Evolutionary conservation across 129 eudicot species (phyloP).

Genomic region (Apium graveolens): DNA sequence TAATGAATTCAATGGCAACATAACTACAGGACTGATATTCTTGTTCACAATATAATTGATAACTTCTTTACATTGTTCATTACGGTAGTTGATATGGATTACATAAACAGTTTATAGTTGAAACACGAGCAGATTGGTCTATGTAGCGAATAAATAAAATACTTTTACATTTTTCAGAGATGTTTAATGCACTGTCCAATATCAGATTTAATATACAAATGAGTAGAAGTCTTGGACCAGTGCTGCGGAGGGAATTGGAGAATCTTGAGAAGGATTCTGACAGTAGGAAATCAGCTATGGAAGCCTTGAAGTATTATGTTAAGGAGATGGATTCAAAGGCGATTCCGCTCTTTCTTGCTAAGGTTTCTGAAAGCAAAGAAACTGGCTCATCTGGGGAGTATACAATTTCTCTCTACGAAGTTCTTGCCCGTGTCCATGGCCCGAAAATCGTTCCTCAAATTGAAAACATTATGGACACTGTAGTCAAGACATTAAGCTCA

Average conservation of each 20-base stretch:
- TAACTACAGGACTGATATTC: not conserved
- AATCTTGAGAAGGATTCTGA: conserved; percentile 89
- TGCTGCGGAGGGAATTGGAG: conserved; percentile 59
- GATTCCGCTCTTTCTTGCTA: conserved; percentile 85
- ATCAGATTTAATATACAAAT: conserved; percentile 19
- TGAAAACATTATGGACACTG: conserved; percentile 70
- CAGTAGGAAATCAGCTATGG: conserved; percentile 86
- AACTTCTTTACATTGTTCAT: not conserved
- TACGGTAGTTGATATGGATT: not conserved
- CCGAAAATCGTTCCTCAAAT: conserved; percentile 77
- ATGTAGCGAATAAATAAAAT: not conserved
- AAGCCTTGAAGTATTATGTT: conserved; percentile 73
- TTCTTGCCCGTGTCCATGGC: conserved; percentile 88
- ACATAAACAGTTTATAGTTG: not conserved
- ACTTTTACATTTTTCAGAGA: not conserved
- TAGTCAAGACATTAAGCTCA: conserved; percentile 54
- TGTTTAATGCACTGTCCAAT: not conserved
- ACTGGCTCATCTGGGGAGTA: conserved; percentile 70
- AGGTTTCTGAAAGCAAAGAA: conserved; percentile 86
- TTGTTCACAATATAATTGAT: not conserved
- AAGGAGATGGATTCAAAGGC: conserved; percentile 82
- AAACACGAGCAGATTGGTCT: not conserved
- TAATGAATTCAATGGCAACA: not conserved
- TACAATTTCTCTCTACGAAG: conserved; percentile 87
- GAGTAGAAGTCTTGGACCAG: conserved; percentile 74